Base-by-base conservation (phyloP, 495 filamentous ascomycete genomes). In the Penicillium verhagenii region DNA sequence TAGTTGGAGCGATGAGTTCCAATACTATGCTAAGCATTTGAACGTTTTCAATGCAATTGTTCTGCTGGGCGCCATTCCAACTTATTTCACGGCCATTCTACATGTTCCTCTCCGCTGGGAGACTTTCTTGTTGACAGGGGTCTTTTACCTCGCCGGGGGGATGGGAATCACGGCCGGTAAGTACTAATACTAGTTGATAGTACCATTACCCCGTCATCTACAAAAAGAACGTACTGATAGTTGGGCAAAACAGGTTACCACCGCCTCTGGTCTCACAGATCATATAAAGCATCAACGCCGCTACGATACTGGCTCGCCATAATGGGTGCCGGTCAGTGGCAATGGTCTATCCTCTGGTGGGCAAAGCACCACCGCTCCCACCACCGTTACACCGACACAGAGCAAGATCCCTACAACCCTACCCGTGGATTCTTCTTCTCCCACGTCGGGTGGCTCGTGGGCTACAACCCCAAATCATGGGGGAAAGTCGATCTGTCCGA, bases 241-340 rank as follows among this genome's bases (percentile, higher is more conserved):
- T 4, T 2, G 2, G 13, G n/a, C n/a, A n/a, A n/a, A 11, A n/a
- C 33, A 66, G 66, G 66, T 6, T 66, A 69, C 42, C 66, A 69
- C 47, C 60, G 66, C 20, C 66, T 69, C 47, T 69, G 66, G 66
- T 45, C 63, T 21, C 66, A 69, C 18, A 39, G 37, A 24, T 61
- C 66, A 0, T 69, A 59, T 40, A 20, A 18, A 8, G 66, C 66
- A 16, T 37, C 35, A 18, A 28, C 42, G 0, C 19, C 47, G 9
- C 23, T 69, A n/a, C 33, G 56, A 50, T n/a, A 47, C 13, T 24
- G 14, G 6, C 58, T 69, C 23, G 53, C 63, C 1, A 4, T 59
- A 26, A 14, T 56, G 20, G 65, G 62, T 10, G 57, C 59, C 4
- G 63, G 50, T 21, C 23, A 40, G 13, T 29, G 57, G 19, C 59